Evolutionary conservation across 2,329 filamentous ascomycete species (phyloP), one percentile per base, ranked within the genome.

Genomic region (Talaromyces islandicus): DNA sequence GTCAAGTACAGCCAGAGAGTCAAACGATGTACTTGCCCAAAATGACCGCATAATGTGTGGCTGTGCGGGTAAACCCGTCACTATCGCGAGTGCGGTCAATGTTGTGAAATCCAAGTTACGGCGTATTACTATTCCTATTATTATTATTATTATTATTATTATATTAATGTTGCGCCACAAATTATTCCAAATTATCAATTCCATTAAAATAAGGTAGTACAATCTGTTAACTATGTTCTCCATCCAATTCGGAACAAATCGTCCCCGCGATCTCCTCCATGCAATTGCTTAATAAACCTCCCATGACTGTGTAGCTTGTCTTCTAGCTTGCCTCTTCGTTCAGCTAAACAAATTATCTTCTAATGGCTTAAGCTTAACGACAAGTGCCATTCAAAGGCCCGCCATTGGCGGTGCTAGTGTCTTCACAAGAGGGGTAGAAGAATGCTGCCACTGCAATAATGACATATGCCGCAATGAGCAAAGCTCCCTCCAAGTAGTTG

Each of bases 401-500:
- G 27, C 61, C 56, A 50, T 63, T 67, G 17, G 65, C 57, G 11
- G 61, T 43, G 60, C 79, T 85, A 4, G 80, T 78, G 14, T 85
- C 77, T 2, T 71, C 66, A 2, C 74, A 77, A 38, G 78, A 76
- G 0, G 87, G 87, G 62, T 88, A 89, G 69, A 86, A 89, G 68
- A 87, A 88, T 0, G 87, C 85, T 7, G 85, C 83, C 1, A 88
- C 79, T 1, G 80, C 81, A 64, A 89, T 89, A 62, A 89, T 89
- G 55, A 89, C 76, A 69, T 89, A 89, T 3, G 85, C 85, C 0
- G 86, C 83, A 64, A 85, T 86, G 29, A 90, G 72, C 48, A 90
- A 71, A 1, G 70, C 69, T 59, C 91, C 91, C 76, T 95, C 91
- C 12, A 95, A 83, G 68, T 94, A 95, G 71, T 95, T 95, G 71